Percentiles rank a stretch among this genome's conserved stretches.
These are phyloP conservation scores for Sordariomycetes sp. DNA, from an alignment of 2,329 filamentous ascomycete genomes.

Conservation along the genomic window DNA sequence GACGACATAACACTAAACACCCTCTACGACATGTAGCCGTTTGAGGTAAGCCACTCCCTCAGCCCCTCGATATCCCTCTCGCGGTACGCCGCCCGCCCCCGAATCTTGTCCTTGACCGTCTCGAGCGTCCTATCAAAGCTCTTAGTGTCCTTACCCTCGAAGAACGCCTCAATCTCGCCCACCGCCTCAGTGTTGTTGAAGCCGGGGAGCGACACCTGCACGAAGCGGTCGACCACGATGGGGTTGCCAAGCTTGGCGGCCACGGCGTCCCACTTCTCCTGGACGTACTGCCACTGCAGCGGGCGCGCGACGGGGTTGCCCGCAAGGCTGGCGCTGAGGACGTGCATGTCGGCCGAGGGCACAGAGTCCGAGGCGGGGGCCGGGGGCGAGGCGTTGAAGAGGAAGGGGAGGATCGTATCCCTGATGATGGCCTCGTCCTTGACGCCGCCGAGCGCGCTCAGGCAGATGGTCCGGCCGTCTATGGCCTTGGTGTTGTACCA, in stretches of 20 bases:
- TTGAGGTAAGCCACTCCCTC: conserved; percentile 62
- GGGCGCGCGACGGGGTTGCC: conserved; percentile 60
- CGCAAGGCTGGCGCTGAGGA: conserved; percentile 59
- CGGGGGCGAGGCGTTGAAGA: conserved; percentile 53
- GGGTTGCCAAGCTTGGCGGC: conserved; percentile 66
- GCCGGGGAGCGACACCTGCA: conserved; percentile 64
- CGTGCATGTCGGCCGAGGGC: conserved; percentile 76
- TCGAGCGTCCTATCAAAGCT: conserved; percentile 78
- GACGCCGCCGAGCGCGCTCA: conserved; percentile 63
- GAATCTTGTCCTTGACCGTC: conserved; percentile 76
- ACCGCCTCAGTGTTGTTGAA: conserved; percentile 60
- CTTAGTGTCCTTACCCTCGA: conserved; percentile 71
- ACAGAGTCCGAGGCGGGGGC: conserved; percentile 45
- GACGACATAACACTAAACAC: not conserved
- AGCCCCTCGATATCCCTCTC: conserved; percentile 60
- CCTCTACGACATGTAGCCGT: conserved; percentile 25
- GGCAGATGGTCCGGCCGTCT: conserved; percentile 79
- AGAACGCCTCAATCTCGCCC: conserved; percentile 73
- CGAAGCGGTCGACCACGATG: conserved; percentile 78
- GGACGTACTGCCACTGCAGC: conserved; percentile 74
- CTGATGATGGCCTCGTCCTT: conserved; percentile 55
- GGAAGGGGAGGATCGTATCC: conserved; percentile 57
- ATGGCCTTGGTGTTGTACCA: conserved; percentile 73
- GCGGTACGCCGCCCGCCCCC: conserved; percentile 71
- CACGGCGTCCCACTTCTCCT: conserved; percentile 67